phyloP scores from a whole-genome alignment of 768 basidiomycete species.

The Mycena olivaceomarginata region DNA sequence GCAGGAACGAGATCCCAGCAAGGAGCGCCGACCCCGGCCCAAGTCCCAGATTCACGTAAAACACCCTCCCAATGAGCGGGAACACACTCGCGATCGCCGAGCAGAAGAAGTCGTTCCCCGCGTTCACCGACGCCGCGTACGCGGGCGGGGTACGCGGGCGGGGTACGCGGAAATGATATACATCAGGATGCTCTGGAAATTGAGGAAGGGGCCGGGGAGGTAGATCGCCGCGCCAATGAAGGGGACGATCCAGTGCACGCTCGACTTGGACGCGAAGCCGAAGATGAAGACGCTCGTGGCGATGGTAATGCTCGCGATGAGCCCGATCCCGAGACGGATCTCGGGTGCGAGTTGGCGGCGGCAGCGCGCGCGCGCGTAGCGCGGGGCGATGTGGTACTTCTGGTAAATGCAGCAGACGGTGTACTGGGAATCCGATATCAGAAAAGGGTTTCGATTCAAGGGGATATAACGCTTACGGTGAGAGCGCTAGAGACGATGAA shows the following conservation, averaged over 20 bases:
- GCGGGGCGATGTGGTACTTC: slow-evolving; percentile 40
- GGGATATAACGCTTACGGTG: slow-evolving; percentile 23
- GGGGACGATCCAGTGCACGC: slow-evolving; percentile 31
- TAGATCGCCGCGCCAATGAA: slow-evolving; percentile 41
- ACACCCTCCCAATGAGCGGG: slow-evolving; percentile 48
- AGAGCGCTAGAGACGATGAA: slow-evolving; percentile 43
- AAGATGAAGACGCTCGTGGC: slow-evolving; percentile 28
- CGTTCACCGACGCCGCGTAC: slow-evolving; percentile 56
- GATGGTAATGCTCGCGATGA: slow-evolving; percentile 41
- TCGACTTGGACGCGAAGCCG: slow-evolving; percentile 24
- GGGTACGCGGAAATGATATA: slow-evolving; percentile 40
- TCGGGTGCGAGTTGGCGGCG: slow-evolving; percentile 52
- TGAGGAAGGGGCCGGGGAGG: no score
- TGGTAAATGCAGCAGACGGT: slow-evolving; percentile 47
- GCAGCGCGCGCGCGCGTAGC: slow-evolving; percentile 37
- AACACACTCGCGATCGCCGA: slow-evolving; percentile 50
- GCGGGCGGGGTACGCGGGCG: no score
- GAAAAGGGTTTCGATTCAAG: not conserved
- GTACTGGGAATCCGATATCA: slow-evolving; percentile 33
- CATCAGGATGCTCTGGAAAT: slow-evolving; percentile 52
- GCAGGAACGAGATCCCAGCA: slow-evolving; percentile 48
- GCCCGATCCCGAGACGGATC: slow-evolving; percentile 55
- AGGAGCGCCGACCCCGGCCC: slow-evolving; percentile 51
- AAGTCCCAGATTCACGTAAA: slow-evolving; percentile 49
- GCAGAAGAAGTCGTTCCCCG: slow-evolving; percentile 57